These are phyloP conservation scores for Stygiomarasmius scandens DNA, from an alignment of 1,284 basidiomycete genomes.

Conservation along the genomic window DNA sequence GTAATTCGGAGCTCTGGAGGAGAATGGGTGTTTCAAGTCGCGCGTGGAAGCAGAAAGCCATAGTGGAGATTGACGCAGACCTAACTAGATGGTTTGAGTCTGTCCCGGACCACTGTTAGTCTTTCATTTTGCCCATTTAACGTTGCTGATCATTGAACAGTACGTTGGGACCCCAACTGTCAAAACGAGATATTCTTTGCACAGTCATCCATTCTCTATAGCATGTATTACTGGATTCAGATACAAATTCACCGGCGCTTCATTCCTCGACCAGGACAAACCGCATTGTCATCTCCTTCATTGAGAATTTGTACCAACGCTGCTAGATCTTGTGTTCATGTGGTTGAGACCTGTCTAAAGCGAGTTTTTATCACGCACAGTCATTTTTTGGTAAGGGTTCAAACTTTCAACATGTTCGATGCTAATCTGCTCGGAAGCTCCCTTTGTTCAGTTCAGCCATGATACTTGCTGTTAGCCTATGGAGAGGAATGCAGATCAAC, in stretches of 20 bases:
- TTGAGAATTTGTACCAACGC: constrained; percentile 6
- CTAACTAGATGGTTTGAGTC: constrained; percentile 53
- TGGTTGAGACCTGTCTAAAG: constrained; percentile 2
- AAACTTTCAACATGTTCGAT: no score
- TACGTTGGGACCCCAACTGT: constrained; percentile 6
- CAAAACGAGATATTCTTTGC: constrained; percentile 2
- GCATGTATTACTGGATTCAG: background rate
- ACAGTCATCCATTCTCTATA: constrained; percentile 8
- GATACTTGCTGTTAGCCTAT: constrained; percentile 72
- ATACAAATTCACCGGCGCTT: constrained; percentile 4
- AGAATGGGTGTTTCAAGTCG: background rate
- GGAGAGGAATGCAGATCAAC: constrained; percentile 63
- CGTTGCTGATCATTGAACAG: background rate
- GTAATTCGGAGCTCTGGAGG: background rate
- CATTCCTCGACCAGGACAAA: constrained; percentile 12
- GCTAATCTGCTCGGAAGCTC: no score
- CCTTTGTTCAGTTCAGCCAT: constrained; percentile 38
- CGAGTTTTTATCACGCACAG: background rate
- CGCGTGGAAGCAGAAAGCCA: background rate
- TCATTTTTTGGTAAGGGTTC: background rate
- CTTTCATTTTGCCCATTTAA: background rate
- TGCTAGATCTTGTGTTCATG: constrained; percentile 7
- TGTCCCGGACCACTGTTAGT: constrained; percentile 39
- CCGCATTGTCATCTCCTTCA: constrained; percentile 2
- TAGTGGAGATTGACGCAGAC: constrained; percentile 52